phyloP scores from a whole-genome alignment of 805 yeast genomes.

The Jamesozyma rosinii region DNA sequence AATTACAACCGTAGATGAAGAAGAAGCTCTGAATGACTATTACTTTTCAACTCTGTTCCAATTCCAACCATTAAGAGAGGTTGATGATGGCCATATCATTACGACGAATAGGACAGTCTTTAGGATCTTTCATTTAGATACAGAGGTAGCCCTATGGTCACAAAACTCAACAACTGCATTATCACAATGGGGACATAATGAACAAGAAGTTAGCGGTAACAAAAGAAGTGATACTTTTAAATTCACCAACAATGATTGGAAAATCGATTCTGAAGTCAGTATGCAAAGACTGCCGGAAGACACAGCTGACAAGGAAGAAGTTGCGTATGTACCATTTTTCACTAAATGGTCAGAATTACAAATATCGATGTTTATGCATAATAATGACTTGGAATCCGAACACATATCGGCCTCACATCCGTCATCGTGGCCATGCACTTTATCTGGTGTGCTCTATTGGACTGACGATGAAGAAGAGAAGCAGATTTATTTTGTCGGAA shows the following conservation, averaged over 20 bases:
- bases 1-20: constrained; percentile 62
- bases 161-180: constrained; percentile 55
- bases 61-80: constrained; percentile 50
- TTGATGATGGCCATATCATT: constrained; percentile 35
- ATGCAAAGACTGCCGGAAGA: too few species aligned
- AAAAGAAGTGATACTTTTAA: constrained; percentile 53
- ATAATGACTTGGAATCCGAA: constrained; percentile 73
- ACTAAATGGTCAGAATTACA: constrained; percentile 88
- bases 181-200: constrained; percentile 91
- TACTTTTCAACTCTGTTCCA: constrained; percentile 72
- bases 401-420: constrained; percentile 96
- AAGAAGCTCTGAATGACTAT: constrained; percentile 43
- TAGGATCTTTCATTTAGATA: constrained; percentile 69
- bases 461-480: constrained; percentile 52
- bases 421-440: constrained; percentile 78
- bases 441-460: constrained; percentile 95
- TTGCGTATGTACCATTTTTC: constrained; percentile 59
- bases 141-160: constrained; percentile 90
- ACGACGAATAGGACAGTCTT: constrained; percentile 64
- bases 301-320: constrained; percentile 38
- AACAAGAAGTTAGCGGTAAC: constrained; percentile 91
- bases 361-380: constrained; percentile 79
- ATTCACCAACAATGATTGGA: constrained; percentile 56
- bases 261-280: constrained; percentile 57
- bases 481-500: constrained; percentile 88